Percentiles rank a stretch among this genome's conserved stretches.
Conservation (phyloP, 2,329 filamentous ascomycete genomes). For the Byssothecium circinans region DNA sequence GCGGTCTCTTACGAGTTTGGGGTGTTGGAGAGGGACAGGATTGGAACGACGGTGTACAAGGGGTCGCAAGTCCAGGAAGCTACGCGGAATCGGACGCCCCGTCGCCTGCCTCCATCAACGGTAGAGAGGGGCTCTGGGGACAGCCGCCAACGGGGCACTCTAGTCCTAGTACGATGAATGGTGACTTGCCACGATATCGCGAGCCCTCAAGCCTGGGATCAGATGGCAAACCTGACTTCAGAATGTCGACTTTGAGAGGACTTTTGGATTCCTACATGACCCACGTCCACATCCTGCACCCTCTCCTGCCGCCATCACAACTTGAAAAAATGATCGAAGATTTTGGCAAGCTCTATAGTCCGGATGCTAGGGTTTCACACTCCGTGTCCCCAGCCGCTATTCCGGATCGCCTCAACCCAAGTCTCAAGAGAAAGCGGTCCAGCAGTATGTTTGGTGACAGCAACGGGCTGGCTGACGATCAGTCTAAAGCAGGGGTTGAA, state of each 20-base stretch:
- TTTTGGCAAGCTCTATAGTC: slow-evolving; percentile 40
- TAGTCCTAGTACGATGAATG: slow-evolving; percentile 28
- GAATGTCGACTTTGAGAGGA: slow-evolving; percentile 52
- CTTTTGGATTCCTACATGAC: slow-evolving; percentile 60
- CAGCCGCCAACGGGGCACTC: slow-evolving; percentile 46
- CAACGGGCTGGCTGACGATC: slow-evolving; percentile 15
- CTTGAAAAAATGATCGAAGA: slow-evolving; percentile 58
- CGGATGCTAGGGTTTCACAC: slow-evolving; percentile 22
- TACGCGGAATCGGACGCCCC: slow-evolving; percentile 44
- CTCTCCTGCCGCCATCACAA: slow-evolving; percentile 60
- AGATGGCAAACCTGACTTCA: slow-evolving; percentile 58
- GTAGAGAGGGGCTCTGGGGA: slow-evolving; percentile 54
- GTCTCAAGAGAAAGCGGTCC: slow-evolving; percentile 42
- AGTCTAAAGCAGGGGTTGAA: slow-evolving; percentile 23
- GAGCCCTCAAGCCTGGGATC: slow-evolving; percentile 53
- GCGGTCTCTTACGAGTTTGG: slow-evolving; percentile 74
- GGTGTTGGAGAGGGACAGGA: slow-evolving; percentile 77
- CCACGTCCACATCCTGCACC: slow-evolving; percentile 65
- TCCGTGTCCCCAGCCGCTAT: slow-evolving; percentile 27
- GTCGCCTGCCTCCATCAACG: slow-evolving; percentile 44
- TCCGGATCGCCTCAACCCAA: slow-evolving; percentile 24
- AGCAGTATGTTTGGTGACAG: slow-evolving; percentile 29
- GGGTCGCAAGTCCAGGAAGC: slow-evolving; percentile 36
- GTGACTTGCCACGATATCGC: slow-evolving; percentile 30
- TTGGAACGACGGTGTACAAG: slow-evolving; percentile 52